Evolutionary conservation across 805 yeast species (phyloP).

Genomic region (Candida taoyuanica): DNA sequence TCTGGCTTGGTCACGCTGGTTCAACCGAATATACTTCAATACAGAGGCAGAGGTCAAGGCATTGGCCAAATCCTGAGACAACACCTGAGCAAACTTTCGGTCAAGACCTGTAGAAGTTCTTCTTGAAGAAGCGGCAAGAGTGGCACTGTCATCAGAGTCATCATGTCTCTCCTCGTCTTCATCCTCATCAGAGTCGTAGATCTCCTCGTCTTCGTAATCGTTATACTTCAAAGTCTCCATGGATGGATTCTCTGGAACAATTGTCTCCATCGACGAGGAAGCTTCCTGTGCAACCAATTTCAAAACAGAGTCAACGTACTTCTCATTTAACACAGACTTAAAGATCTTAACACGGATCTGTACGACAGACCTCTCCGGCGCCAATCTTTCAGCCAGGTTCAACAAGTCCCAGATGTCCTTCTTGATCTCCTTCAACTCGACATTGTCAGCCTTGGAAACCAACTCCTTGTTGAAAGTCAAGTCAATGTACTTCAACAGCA

Average conservation of each 20-base stretch:
- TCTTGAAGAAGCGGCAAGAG: constrained; percentile 7
- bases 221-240: constrained; percentile 4
- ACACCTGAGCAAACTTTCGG: constrained; percentile 17
- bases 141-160: constrained; percentile 1
- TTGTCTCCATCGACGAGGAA: constrained; percentile 2
- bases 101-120: constrained; percentile 8
- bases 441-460: constrained; percentile 15
- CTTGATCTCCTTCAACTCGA: constrained; percentile 23
- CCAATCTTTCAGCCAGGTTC: constrained; percentile 22
- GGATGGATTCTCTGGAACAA: constrained; percentile 7
- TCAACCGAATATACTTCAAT: constrained; percentile 20
- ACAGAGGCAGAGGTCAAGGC: constrained; percentile 23
- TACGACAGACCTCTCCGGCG: constrained; percentile 25
- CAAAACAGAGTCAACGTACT: constrained; percentile 22
- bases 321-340: constrained; percentile 27
- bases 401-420: constrained; percentile 25
- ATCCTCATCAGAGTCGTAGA: constrained; percentile 7
- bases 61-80: constrained; percentile 25
- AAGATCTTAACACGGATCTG: constrained; percentile 27
- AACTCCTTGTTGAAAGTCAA: constrained; percentile 22
- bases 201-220: constrained; percentile 5
- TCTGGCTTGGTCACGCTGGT: constrained; percentile 14
- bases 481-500: constrained; percentile 23
- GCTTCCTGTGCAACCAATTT: constrained; percentile 16
- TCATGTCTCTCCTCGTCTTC: constrained; percentile 11